Evolutionary conservation across 345 rosid species (phyloP), one percentile per base, ranked within the genome.

Genomic region (Ailanthus altissimus): DNA sequence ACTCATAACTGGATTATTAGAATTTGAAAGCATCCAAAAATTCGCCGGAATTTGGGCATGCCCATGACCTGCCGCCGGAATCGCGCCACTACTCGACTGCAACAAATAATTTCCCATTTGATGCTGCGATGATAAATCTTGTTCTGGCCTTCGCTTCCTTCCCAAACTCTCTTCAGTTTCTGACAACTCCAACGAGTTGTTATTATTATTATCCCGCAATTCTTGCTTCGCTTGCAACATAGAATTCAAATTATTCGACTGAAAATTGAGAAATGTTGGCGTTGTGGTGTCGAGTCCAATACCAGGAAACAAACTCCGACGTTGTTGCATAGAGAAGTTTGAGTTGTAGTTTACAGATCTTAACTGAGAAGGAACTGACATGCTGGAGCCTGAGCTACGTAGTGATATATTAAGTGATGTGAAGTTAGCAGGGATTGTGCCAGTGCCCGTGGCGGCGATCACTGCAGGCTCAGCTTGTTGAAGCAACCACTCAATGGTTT

Each of bases 401-500:
- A 92, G 90, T 13, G 98, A 95, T 72, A 95, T 91, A 78, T 95
- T 95, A 36, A 95, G 86, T 20, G 98, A 93, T 6, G 96, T 90
- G 90, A 95, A 95, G 75, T 95, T 95, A 8, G 99, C 99, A 0
- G 99, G 99, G 85, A 95, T 95, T 1, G 99, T 95, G 56, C 99
- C 98, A 0, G 99, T 93, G 1, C 99, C 99, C 0, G 99, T 93
- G 81, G 99, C 99, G 64, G 99, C 99, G 75, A 95, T 89, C 73
- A 95, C 99, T 0, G 99, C 86, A 0, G 99, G 98, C 80, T 95
- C 99, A 0, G 99, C 99, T 82, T 95, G 99, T 83, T 95, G 99
- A 74, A 95, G 99, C 42, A 95, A 85, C 99, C 99, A 95, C 86
- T 95, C 99, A 56, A 93, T 93, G 38, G 99, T 95, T 67, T 94